Evolutionary conservation across 2,329 filamentous ascomycete genomes (phyloP).

Genomic region (Sclerotinia minor): DNA sequence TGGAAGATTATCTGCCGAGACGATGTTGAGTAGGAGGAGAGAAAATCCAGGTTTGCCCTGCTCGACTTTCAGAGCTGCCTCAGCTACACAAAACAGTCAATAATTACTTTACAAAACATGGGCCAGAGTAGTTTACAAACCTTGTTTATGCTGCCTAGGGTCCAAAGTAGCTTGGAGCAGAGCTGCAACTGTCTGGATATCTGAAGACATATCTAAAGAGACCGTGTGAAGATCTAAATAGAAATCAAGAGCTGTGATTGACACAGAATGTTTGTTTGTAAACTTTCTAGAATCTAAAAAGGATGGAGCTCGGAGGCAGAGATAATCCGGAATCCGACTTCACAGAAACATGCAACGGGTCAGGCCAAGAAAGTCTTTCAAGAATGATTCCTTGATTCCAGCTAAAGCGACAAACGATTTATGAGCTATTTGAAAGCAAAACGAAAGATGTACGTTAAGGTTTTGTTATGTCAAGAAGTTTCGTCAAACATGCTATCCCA

Average conservation of each 20-base stretch:
- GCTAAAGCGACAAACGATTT: constrained; percentile 19
- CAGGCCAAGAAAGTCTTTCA: constrained; percentile 10
- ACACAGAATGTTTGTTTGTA: constrained; percentile 25
- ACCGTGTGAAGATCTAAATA: constrained; percentile 19
- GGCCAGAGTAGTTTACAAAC: constrained; percentile 51
- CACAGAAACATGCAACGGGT: background rate
- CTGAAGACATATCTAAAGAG: constrained; percentile 55
- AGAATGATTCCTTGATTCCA: constrained; percentile 13
- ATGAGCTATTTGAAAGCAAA: constrained; percentile 18
- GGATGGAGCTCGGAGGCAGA: constrained; percentile 14
- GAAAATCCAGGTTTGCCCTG: constrained; percentile 86
- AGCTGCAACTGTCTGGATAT: constrained; percentile 68
- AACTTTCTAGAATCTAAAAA: constrained; percentile 24
- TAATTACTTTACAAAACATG: constrained; percentile 31
- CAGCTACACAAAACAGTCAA: constrained; percentile 57
- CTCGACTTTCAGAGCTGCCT: constrained; percentile 74
- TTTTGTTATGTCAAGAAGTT: background rate
- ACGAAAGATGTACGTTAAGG: constrained; percentile 16
- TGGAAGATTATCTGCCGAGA: constrained; percentile 71
- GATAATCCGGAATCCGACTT: constrained; percentile 21
- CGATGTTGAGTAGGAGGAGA: constrained; percentile 83
- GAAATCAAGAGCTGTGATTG: constrained; percentile 15
- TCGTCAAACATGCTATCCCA: background rate
- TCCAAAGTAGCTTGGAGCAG: constrained; percentile 90
- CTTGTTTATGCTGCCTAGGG: constrained; percentile 84